Base-by-base conservation (phyloP, 1,139 yeast genomes). In the Saccharomyces hybrid region DNA sequence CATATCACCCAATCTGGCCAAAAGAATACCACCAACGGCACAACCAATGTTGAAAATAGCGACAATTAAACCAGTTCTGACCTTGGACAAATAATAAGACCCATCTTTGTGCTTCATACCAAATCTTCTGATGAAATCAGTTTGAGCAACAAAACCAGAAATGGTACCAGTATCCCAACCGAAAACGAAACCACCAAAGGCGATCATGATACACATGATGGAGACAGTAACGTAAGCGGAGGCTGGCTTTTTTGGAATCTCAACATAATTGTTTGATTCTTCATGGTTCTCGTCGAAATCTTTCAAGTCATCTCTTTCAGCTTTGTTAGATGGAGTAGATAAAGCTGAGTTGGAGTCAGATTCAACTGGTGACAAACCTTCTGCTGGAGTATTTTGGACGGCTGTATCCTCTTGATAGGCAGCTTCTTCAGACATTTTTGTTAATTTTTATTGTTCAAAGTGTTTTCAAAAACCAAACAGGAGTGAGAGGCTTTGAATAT, bases 121-220 rank as follows among this genome's bases (percentile, higher is more conserved):
- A 59, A 84, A 86, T 61, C 80, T 75, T 47, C 67, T 64, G 52
- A 72, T 72, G 67, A 83, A 88, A 63, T 82, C 82, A 5, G 78
- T 72, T 88, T 85, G 83, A 65, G 84, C 84, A 67, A 86, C 78
- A 62, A 86, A 83, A 68, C 95, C 95, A 29, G 86, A 80, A 69
- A 85, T 84, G 64, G 89, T 83, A 74, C 90, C 90, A 34, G 90
- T 84, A 73, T 84, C 90, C 80, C 84, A 84, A 62, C 90, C 90
- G 65, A 78, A 85, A 58, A 84, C 81, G 66, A 82, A 77, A 68
- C 88, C 88, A 71, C 85, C 87, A 59, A 82, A 80, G 56, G 87
- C 85, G 54, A 75, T 81, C 76, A 66, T 73, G 70, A 63, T 71
- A 71, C 78, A 74, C 49, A 73, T 62, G 52, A 67, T 56, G 24